Base-by-base conservation (phyloP, 2,329 filamentous ascomycete species). In the Colletotrichum sojae region DNA sequence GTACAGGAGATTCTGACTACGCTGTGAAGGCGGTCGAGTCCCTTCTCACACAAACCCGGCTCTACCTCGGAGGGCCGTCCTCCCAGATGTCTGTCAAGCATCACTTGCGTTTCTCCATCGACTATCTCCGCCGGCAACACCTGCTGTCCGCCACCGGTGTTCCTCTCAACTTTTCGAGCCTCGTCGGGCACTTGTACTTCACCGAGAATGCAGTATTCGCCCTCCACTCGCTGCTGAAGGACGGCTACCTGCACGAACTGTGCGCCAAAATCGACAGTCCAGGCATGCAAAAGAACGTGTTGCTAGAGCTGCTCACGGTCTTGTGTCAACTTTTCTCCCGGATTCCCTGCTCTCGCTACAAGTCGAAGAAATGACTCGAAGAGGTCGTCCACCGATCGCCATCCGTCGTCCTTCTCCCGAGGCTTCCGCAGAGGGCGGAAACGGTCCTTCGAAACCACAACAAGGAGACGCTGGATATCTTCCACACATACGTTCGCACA, bases 91-190 rank as follows among this genome's bases (percentile, higher is more conserved):
- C 92, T 2, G 89, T 94, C 1, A 85, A 92, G 59, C 92, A 95
- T 76, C 92, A 95, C 75, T 78, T 95, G 6, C 88, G 93, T 4
- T 95, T 95, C 77, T 94, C 92, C 0, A 92, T 95, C 52, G 92
- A 95, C 72, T 95, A 94, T 73, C 84, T 95, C 1, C 86, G 92
- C 20, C 84, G 91, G 43, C 90, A 94, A 73, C 83, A 88, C 51
- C 85, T 95, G 0, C 82, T 95, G 9, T 89, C 88, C 4, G 77
- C 81, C 0, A 76, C 80, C 1, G 93, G 92, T 53, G 81, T 78
- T 1, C 92, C 93, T 0, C 79, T 94, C 13, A 93, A 95, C 76
- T 94, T 95, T 75, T 88, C 92, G 0, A 89, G 90, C 0, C 83
- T 89, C 4, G 86, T 94, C 0, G 88, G 89, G 0, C 92, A 94